Conservation (phyloP, 257 asterid genomes). For the Ocimum tenuiflorum region DNA sequence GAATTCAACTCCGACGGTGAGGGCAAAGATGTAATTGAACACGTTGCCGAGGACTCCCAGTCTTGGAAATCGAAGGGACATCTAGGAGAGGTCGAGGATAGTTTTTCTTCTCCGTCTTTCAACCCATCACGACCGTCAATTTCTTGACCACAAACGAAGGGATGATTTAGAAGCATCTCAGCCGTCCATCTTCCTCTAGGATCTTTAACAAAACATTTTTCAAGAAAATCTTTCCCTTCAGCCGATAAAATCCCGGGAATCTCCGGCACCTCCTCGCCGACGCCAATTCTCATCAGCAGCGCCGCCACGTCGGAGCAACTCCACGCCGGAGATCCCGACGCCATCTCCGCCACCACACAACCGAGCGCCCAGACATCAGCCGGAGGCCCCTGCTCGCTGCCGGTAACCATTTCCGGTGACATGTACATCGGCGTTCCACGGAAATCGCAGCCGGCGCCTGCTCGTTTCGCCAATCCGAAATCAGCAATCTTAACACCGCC, state of each 20-base stretch:
- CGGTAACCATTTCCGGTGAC: slow-evolving; percentile 84
- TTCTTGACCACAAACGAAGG: slow-evolving; percentile 36
- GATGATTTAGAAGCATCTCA: slow-evolving; percentile 77
- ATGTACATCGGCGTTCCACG: slow-evolving; percentile 87
- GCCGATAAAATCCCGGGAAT: slow-evolving; percentile 45
- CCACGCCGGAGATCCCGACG: slow-evolving; percentile 58
- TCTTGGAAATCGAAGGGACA: slow-evolving; percentile 69
- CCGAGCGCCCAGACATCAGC: slow-evolving; percentile 91
- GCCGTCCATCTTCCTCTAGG: slow-evolving; percentile 80
- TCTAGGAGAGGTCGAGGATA: slow-evolving; percentile 43
- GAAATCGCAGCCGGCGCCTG: slow-evolving; percentile 28
- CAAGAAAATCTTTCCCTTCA: slow-evolving; percentile 58
- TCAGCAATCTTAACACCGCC: slow-evolving; percentile 60
- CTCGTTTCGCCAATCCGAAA: slow-evolving; percentile 71
- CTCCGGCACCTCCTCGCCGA: slow-evolving; percentile 55
- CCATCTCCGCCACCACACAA: slow-evolving; percentile 69
- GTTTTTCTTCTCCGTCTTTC: not conserved
- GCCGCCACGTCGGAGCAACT: slow-evolving; percentile 38
- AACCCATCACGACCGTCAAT: not conserved
- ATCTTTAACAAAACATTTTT: slow-evolving; percentile 52
- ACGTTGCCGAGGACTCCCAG: slow-evolving; percentile 41
- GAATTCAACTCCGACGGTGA: slow-evolving; percentile 23
- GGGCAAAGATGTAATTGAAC: slow-evolving; percentile 39
- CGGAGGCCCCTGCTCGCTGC: slow-evolving; percentile 49
- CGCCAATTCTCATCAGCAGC: slow-evolving; percentile 58